Evolutionary conservation across 768 basidiomycete species (phyloP).

Genomic region (Pholiota conissans): DNA sequence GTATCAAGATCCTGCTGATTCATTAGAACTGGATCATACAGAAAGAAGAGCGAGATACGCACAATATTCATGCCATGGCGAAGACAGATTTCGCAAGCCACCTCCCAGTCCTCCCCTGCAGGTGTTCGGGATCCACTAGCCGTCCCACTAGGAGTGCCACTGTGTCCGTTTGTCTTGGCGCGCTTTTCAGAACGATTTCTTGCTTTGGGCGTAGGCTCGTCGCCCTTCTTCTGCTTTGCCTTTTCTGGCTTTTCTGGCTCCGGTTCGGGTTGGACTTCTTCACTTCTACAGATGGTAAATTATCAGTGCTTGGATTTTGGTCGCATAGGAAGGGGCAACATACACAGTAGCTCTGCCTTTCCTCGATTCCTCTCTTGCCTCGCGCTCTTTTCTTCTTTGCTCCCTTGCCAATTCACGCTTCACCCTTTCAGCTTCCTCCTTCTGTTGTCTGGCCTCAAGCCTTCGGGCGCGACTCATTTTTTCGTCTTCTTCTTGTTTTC

Average conservation of each 20-base stretch:
- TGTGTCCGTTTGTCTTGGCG: conserved; percentile 2
- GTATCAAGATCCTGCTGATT: conserved; percentile 68
- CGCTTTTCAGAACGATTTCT: conserved; percentile 1
- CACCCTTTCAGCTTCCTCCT: conserved; percentile 55
- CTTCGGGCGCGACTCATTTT: conserved; percentile 64
- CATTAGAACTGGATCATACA: conserved; percentile 6
- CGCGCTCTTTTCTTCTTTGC: conserved; percentile 48
- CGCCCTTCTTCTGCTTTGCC: conserved; percentile 8
- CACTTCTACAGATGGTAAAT: conserved; percentile 5
- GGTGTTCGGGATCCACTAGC: conserved; percentile 53
- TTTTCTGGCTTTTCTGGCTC: conserved; percentile 1
- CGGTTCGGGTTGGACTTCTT: background rate
- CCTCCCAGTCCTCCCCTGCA: conserved; percentile 71
- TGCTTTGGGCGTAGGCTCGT: conserved; percentile 1
- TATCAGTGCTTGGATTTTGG: background rate
- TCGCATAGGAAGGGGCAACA: background rate
- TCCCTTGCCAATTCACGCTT: conserved; percentile 63
- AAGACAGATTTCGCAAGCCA: conserved; percentile 87
- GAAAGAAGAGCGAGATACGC: conserved; percentile 20
- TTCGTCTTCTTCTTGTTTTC: conserved; percentile 66
- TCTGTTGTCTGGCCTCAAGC: conserved; percentile 53
- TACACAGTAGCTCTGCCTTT: conserved; percentile 24
- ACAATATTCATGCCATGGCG: conserved; percentile 75
- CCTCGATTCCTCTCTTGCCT: conserved; percentile 36
- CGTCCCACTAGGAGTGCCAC: conserved; percentile 25